Conservation (phyloP, 1,284 basidiomycete species). For the Agroathelia rolfsii region DNA sequence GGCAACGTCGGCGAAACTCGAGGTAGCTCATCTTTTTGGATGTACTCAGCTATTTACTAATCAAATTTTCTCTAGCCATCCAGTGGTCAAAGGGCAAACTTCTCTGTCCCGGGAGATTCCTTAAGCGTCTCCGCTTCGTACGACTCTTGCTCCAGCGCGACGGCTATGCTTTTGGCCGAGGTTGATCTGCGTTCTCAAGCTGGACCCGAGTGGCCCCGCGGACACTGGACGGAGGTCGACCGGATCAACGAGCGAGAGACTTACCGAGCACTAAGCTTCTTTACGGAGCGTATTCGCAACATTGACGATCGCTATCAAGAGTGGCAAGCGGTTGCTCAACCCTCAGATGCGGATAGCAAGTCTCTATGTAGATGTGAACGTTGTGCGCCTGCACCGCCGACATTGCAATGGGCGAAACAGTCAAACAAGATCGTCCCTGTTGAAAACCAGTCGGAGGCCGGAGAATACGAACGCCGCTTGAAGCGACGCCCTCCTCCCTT, state of each 20-base stretch:
- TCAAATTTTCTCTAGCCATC: constrained; percentile 32
- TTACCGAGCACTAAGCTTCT: constrained; percentile 78
- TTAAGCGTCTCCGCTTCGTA: constrained; percentile 45
- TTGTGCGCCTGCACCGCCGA: constrained; percentile 74
- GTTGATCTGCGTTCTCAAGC: constrained; percentile 61
- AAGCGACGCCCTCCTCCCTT: constrained; percentile 85
- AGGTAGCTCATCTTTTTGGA: constrained; percentile 33
- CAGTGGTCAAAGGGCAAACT: constrained; percentile 48
- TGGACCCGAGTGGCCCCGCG: constrained; percentile 70
- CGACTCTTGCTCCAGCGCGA: constrained; percentile 63
- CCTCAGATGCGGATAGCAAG: constrained; percentile 30
- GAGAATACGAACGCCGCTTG: constrained; percentile 78
- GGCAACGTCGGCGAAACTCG: constrained; percentile 33
- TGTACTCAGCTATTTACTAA: too few species aligned
- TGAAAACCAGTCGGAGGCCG: constrained; percentile 79
- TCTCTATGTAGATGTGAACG: too few species aligned
- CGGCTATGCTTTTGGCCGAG: constrained; percentile 69
- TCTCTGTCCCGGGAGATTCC: constrained; percentile 48
- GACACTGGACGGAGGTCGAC: constrained; percentile 72
- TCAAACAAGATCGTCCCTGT: constrained; percentile 57
- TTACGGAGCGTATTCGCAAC: constrained; percentile 73
- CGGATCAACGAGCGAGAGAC: constrained; percentile 75
- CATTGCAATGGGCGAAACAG: constrained; percentile 63
- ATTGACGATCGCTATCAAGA: constrained; percentile 53
- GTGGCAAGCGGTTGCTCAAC: constrained; percentile 44